A percentile compares a stretch with the other conserved stretches of the same genome.
Conservation (phyloP, 139 green algal species). For the Picochlorum costavermella region DNA sequence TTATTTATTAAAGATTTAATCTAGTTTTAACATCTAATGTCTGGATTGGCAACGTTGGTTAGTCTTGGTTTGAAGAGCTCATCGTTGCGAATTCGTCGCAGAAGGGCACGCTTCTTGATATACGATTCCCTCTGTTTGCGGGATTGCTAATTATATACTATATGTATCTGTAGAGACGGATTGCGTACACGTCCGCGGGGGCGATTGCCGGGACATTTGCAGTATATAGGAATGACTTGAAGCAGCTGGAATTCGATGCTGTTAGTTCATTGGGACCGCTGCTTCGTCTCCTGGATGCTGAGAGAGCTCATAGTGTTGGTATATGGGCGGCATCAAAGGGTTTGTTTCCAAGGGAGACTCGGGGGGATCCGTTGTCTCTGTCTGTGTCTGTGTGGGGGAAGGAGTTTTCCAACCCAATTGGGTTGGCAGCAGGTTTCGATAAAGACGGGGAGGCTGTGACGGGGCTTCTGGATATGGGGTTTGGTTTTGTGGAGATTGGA, state of each 20-base stretch:
- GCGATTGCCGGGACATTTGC: constrained; percentile 7
- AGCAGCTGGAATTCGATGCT: constrained; percentile 42
- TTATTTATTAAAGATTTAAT: no score
- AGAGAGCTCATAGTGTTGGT: constrained; percentile 65
- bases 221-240: constrained; percentile 33
- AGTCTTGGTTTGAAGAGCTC: not conserved
- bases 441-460: constrained; percentile 85
- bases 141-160: not conserved
- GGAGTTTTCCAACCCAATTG: constrained; percentile 84
- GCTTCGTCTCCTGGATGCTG: constrained; percentile 66
- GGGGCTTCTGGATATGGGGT: constrained; percentile 72
- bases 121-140: not conserved
- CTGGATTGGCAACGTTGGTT: not conserved
- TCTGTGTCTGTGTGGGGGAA: constrained; percentile 58
- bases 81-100: constrained; percentile 1
- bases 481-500: constrained; percentile 91
- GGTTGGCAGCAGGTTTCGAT: constrained; percentile 95
- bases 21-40: not conserved
- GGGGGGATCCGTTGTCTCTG: constrained; percentile 54
- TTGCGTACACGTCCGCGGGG: constrained; percentile 14
- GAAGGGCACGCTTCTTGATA: not conserved
- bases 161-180: constrained; percentile 23
- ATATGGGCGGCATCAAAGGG: constrained; percentile 52
- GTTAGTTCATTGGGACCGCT: constrained; percentile 32
- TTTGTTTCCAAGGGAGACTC: constrained; percentile 58